Evolutionary conservation across 140 eudicot genomes (phyloP), one percentile per base, ranked within the genome.

Genomic region (Cichorium intybus): DNA sequence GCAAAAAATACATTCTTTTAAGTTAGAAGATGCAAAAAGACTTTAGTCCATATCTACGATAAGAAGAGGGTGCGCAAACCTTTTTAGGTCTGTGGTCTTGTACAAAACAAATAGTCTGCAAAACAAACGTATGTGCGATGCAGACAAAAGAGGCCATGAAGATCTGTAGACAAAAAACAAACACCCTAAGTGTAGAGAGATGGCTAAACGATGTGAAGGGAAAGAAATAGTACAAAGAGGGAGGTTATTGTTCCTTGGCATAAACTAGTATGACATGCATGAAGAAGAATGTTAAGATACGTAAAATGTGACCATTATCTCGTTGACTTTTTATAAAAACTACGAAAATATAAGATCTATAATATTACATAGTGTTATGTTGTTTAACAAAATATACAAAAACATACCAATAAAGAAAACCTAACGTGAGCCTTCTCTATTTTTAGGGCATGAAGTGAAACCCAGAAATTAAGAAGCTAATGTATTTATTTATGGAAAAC

Each of bases 221-320:
- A 56, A 47, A 64, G 60, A 18, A 49, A 64, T 49, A 64, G 3
- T 49, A 64, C 70, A 64, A 49, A 24, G 70, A 64, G 33, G 70
- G 49, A 37, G 49, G 70, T 49, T 56, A 2, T n/a, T 48, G 70
- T 64, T 64, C 43, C 50, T 64, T 64, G 70, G 34, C 45, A 64
- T 29, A 17, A 28, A 31, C 62, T 16, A 17, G 24, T 22, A 9
- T 11, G 21, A 4, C 47, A 18, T n/a, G 26, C 16, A 64, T 29
- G 43, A 35, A 35, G 43, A 35, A 35, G 43, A 35, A 8, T 35
- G 43, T 10, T 2, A 35, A 0, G 14, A 35, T 6, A 2, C 4
- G 5, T 27, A 27, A 4, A 27, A 27, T 27, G 4, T 5, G 5
- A 0, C 4, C 4, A 27, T 27, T 35, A 4, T 31, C 6, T 6